Base-by-base conservation (phyloP, 306 rosid species). In the Sesbania bispinosa region DNA sequence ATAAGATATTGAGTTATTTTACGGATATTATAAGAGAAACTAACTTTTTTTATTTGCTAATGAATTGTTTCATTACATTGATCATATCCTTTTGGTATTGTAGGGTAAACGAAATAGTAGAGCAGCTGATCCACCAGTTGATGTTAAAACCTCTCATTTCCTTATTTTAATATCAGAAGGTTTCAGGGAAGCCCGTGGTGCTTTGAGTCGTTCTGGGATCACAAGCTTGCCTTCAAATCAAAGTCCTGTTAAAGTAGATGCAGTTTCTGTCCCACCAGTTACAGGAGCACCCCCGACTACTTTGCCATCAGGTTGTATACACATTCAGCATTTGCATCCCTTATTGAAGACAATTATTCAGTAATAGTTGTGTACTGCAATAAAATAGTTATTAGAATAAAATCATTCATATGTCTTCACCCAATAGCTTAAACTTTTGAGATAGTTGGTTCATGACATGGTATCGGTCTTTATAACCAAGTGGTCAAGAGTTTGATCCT, bases 231-330 rank as follows among this genome's bases (percentile, higher is more conserved):
- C 95, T 43, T 61, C 91, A 55, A 91, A 83, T 84, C 96, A 84
- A 69, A 88, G 88, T 80, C 96, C 97, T 82, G 90, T 95, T 35
- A 95, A 91, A 78, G 86, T 84, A 87, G 99, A 95, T 77, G 33
- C 82, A 6, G 79, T 88, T 72, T 80, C 97, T 65, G 80, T 79
- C 70, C 45, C 90, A 36, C 85, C 97, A 68, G 88, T 87, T 54
- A 74, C 92, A 15, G 97, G 87, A 82, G 82, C 90, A 16, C 87
- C 90, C 52, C 84, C 97, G 71, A 63, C 93, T 68, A 80, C 96
- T 67, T 65, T 89, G 83, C 82, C 92, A 23, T 81, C 90, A 83
- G 99, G 97, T 95, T 6, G 43, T 74, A 39, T 58, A 73, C 14
- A 10, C 43, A 10, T 74, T 69, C 66, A 32, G 33, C 29, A 53